Evolutionary conservation across 257 asterid species (phyloP), one percentile per base, ranked within the genome.

Genomic region (Penstemon eatonii): DNA sequence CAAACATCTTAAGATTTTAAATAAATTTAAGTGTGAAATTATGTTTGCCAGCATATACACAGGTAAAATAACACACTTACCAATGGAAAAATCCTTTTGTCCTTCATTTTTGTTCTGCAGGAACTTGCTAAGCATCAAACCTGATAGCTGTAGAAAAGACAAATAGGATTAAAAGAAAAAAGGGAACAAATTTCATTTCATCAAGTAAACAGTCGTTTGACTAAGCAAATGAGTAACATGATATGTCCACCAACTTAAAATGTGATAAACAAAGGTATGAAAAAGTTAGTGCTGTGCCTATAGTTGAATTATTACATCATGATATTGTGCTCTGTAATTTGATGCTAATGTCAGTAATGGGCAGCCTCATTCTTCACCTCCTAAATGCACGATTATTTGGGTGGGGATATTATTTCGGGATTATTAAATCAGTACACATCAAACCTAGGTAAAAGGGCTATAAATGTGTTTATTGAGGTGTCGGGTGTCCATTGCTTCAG

Each of bases 101-200:
- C 89, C 78, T 71, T 88, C 97, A 47, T 58, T 69, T 84, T 71
- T 87, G 78, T 79, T 89, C 82, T 89, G 96, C 82, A 80, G 76
- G 65, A 94, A 84, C 89, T 91, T 91, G 60, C 96, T 89, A 73
- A 90, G 99, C 97, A 90, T 86, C 99, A 97, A 93, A 40, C 94
- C 96, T 40, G 90, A 86, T 81, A 93, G 76, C 99, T 93, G 96
- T 89, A 74, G 42, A 13, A 15, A 75, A 74, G 74, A 68, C 25
- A 42, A 66, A 71, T 10, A 70, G 67, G 52, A 25, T 25, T 25
- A 25, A 25, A 25, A 25, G 33, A 25, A 25, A 25, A 25, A 25
- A 25, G 33, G 18, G 15, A 45, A 63, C 63, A 60, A 42, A 49
- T 15, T 15, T 15, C 18, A 15, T 15, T 15, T 15, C 18, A 15